phyloP scores from a whole-genome alignment of 2,329 filamentous ascomycete genomes.

The Ophiostoma australiae region DNA sequence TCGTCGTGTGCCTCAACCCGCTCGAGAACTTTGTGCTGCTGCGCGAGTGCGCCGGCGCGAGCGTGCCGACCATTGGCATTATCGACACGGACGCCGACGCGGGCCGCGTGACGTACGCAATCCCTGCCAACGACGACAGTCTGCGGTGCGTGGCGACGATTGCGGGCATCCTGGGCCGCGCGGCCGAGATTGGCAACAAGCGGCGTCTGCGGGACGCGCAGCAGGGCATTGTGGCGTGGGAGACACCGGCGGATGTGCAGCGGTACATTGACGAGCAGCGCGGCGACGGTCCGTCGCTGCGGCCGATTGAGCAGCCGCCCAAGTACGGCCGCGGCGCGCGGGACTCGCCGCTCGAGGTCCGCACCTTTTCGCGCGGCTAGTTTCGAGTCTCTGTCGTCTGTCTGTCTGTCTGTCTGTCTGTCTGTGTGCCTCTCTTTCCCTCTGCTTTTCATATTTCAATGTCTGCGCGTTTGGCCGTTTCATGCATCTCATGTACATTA shows the following conservation, averaged over 20 bases:
- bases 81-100: conserved; percentile 92
- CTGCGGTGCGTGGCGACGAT: conserved; percentile 76
- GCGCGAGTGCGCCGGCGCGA: conserved; percentile 83
- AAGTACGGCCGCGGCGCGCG: neutral
- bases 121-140: conserved; percentile 96
- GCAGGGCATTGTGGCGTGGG: conserved; percentile 60
- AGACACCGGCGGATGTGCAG: conserved; percentile 31
- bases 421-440: neutral
- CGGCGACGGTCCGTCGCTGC: conserved; percentile 12
- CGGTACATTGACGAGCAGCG: conserved; percentile 14
- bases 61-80: conserved; percentile 88
- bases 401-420: neutral
- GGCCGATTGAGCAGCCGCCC: conserved; percentile 3
- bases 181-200: conserved; percentile 71
- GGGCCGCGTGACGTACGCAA: conserved; percentile 91
- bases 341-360: neutral
- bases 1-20: conserved; percentile 90
- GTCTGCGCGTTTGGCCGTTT: neutral
- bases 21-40: conserved; percentile 85
- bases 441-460: neutral
- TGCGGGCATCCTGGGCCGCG: conserved; percentile 76
- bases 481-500: conserved; percentile 13
- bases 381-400: neutral
- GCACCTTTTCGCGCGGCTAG: neutral
- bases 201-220: conserved; percentile 60